Base-by-base conservation (phyloP, 305 asterid species). In the Ruellia speciosa region DNA sequence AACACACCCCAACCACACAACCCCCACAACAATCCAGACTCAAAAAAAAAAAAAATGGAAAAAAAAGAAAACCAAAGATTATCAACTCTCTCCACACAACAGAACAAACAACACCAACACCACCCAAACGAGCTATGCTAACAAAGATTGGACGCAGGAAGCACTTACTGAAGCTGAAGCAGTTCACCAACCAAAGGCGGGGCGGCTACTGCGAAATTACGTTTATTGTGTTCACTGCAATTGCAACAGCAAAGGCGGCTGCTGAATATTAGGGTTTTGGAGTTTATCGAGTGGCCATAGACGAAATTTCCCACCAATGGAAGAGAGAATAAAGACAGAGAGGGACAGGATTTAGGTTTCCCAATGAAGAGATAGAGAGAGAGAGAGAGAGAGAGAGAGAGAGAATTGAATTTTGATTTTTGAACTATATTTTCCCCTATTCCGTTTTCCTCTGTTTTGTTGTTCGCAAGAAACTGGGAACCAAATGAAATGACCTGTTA, bases 171-270 rank as follows among this genome's bases (percentile, higher is more conserved):
- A 63, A 14, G 56, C 14, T 17, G 55, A 58, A 64, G 54, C 60
- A 52, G 67, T 40, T 57, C 53, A 43, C 33, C 45, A 2, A 54
- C 57, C 40, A 62, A 63, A 35, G 54, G 24, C 8, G 12, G 18
- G 54, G 54, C 49, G 64, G 55, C n/a, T 28, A 40, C 41, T 52
- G 41, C 51, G 62, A n/a, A 43, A 35, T 31, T 31, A 54, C 50
- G 53, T n/a, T 47, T 49, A 54, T 62, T 75, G 61, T 75, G 61
- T 43, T 66, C 68, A 18, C 33, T 17, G 67, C 48, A 66, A 75
- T 58, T 70, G 76, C 61, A 70, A 48, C 49, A 87, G 86, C 61
- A 70, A 48, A 52, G 88, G 86, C 96, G 92, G 92, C 92, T 60
- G 73, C 57, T 58, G 72, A 66, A 65, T 51, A 74, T 71, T 75